Evolutionary conservation across 108 stramenopile genomes (phyloP), one percentile per base, ranked within the genome.

Genomic region (Chaetoceros tenuissimus): DNA sequence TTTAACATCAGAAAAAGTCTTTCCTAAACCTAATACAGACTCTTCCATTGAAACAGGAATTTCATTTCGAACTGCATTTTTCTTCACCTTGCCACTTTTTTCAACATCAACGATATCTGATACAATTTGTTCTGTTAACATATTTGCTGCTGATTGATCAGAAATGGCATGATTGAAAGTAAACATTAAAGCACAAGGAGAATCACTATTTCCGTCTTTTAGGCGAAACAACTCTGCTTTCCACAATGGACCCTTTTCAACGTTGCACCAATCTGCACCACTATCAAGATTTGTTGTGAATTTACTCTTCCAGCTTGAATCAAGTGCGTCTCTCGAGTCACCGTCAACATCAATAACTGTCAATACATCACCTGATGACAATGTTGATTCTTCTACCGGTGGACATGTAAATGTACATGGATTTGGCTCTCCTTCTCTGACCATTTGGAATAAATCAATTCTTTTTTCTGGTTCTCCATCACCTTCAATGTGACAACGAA

Each of bases 361-460:
- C 3, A 87, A 47, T 1, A 90, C 79, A 57, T 84, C 81, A 0
- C 53, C 22, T 49, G 62, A 67, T 13, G 56, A 48, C 64, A 75
- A 79, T 8, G 55, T 55, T 10, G 45, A 55, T 18, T 51, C 48
- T 3, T 67, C 57, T 3, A 40, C 13, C 8, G 34, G 13, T 17
- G 65, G 59, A 20, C 61, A 61, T 3, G 78, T 80, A 72, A 88
- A 92, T 5, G 76, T 79, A 48, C 73, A 77, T 3, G 91, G 91
- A 65, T 82, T 63, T 20, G 86, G 82, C 19, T 92, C 82, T 22
- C 87, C 87, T 48, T 76, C 70, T 8, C 91, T 75, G 0, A 93
- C 91, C 91, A 93, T 93, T 63, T 87, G 81, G 28, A 85, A 76
- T 31, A 81, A 50, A 71, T 93, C 91, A 51, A 87, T 93, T 0